Percentiles rank a stretch among this genome's conserved stretches.
These are phyloP conservation scores for Ogataea methanolica DNA, from an alignment of 805 yeast species.

Conservation along the genomic window DNA sequence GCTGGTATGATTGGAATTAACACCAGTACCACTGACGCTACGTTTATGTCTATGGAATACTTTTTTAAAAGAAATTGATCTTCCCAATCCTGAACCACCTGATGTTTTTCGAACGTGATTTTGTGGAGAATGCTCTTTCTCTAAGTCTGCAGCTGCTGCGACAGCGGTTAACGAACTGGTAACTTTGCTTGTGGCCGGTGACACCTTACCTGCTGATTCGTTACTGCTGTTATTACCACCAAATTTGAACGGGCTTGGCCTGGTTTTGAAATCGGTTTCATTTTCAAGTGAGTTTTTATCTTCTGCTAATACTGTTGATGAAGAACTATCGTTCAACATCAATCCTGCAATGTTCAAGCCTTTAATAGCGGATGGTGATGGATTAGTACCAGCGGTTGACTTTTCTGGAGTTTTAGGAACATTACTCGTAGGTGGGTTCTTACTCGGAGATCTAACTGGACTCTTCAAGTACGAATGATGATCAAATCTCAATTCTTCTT, in stretches of 20 bases:
- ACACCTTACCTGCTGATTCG: background rate
- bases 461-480: slow-evolving; percentile 2
- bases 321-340: background rate
- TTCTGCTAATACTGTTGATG: slow-evolving; percentile 1
- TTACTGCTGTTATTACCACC: slow-evolving; percentile 7
- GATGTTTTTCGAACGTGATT: slow-evolving; percentile 17
- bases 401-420: slow-evolving; percentile 17
- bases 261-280: slow-evolving; percentile 7
- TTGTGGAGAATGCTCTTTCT: background rate
- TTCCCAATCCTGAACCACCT: slow-evolving; percentile 11
- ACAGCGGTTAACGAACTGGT: too few relatives aligned
- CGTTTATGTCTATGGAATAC: slow-evolving; percentile 26
- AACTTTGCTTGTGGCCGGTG: too few relatives aligned
- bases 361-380: slow-evolving; percentile 1
- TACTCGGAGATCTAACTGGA: slow-evolving; percentile 13
- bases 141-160: too few relatives aligned
- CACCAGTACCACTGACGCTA: slow-evolving; percentile 16
- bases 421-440: slow-evolving; percentile 9
- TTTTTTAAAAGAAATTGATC: slow-evolving; percentile 21
- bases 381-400: background rate
- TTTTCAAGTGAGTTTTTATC: slow-evolving; percentile 3
- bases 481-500: slow-evolving; percentile 1
- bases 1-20: too few relatives aligned
- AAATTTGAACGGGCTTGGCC: slow-evolving; percentile 14
- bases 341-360: slow-evolving; percentile 25